Evolutionary conservation across 2,329 filamentous ascomycete genomes (phyloP), one percentile per base, ranked within the genome.

Genomic region (Elsinoe necatrix): DNA sequence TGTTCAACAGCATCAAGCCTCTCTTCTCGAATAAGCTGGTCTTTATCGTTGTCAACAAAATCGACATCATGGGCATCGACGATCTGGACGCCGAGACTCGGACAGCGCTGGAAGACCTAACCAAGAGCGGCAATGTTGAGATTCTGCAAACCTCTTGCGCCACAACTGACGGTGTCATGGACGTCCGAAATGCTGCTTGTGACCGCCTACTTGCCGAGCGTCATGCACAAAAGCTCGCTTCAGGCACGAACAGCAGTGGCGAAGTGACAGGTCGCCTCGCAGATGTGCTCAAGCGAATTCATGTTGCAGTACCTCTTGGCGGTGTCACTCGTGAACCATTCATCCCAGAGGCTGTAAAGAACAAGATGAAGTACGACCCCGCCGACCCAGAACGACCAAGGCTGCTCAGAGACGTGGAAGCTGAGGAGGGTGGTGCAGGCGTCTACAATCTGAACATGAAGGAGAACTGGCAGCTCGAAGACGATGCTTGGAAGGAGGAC

Each of bases 21-120:
- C 80, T 98, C 20, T 98, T 98, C 70, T 85, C 90, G 55, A 96
- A 97, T 77, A 97, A 97, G 77, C 81, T 97, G 50, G 92, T 97
- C 43, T 97, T 95, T 71, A 81, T 98, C 58, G 89, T 97, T 57
- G 81, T 97, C 74, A 98, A 98, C 84, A 98, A 98, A 80, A 96
- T 96, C 64, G 93, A 98, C 71, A 82, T 97, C 59, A 83, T 86
- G 68, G 82, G 84, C 59, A 90, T 91, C 1, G 89, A 95, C 67
- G 90, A 97, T 68, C 76, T 98, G 35, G 87, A 93, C 62, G 75
- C 82, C 5, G 87, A 88, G 64, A 83, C 85, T 21, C 86, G 92
- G 69, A 81, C 83, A 56, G 81, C 92, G 67, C 76, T 98, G 41
- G 83, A 95, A 68, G 76, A 81, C 23, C 81, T 98, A 61, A 77